These are phyloP conservation scores for Colletotrichum liriopes DNA, from an alignment of 2,329 filamentous ascomycete species.

Conservation along the genomic window DNA sequence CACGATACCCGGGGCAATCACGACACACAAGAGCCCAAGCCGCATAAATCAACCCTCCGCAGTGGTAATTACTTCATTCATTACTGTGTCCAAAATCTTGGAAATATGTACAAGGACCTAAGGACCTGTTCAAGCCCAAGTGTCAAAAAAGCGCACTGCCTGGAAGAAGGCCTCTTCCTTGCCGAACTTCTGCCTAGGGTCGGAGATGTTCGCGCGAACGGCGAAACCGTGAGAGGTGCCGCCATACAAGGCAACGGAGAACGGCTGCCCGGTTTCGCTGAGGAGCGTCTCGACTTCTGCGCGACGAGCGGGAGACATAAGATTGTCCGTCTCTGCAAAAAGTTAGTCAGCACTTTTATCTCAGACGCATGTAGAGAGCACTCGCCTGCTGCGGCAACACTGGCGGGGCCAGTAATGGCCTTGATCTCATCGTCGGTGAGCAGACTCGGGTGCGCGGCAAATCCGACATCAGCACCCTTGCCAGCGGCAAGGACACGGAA, in stretches of 20 bases:
- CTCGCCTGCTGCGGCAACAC: slow-evolving; percentile 74
- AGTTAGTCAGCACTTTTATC: slow-evolving; percentile 9
- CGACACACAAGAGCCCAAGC: background rate
- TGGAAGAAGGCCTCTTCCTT: slow-evolving; percentile 87
- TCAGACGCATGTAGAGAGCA: slow-evolving; percentile 12
- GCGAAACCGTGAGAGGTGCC: slow-evolving; percentile 82
- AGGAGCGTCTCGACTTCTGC: slow-evolving; percentile 72
- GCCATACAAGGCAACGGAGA: slow-evolving; percentile 80
- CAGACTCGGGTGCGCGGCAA: slow-evolving; percentile 76
- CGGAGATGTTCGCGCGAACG: slow-evolving; percentile 73
- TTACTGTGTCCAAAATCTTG: background rate
- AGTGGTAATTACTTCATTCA: too few species aligned
- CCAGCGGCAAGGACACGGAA: slow-evolving; percentile 67
- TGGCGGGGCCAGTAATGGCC: slow-evolving; percentile 69
- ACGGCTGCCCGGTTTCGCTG: slow-evolving; percentile 66
- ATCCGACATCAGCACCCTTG: slow-evolving; percentile 71
- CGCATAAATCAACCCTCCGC: too few species aligned
- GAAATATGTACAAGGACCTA: background rate
- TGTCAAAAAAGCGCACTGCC: slow-evolving; percentile 82
- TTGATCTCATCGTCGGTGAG: slow-evolving; percentile 72
- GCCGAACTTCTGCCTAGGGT: slow-evolving; percentile 72
- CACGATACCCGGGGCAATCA: background rate
- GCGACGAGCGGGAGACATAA: slow-evolving; percentile 72
- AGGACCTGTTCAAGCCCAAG: slow-evolving; percentile 52
- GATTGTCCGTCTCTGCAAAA: slow-evolving; percentile 67